phyloP scores from a whole-genome alignment of 345 rosid genomes.

The Reutealis trisperma region DNA sequence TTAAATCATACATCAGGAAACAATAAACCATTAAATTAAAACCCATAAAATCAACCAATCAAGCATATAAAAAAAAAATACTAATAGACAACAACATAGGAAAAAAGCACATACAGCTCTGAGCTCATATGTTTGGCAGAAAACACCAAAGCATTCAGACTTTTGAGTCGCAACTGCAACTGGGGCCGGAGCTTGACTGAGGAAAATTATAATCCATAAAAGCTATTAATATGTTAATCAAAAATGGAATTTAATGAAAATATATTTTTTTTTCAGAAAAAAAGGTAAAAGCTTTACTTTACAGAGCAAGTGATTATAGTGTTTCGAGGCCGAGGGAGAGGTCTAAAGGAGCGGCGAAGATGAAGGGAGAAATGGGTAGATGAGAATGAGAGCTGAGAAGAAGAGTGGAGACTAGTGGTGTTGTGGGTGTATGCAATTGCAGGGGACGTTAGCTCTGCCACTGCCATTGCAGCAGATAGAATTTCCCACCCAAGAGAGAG shows the following conservation, averaged over 20 bases:
- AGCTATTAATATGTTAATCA: neutral
- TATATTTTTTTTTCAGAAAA: neutral
- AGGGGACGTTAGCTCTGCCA: slow-evolving; percentile 62
- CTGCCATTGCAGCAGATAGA: slow-evolving; percentile 47
- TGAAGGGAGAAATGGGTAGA: slow-evolving; percentile 48
- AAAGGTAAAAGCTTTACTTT: slow-evolving; percentile 40
- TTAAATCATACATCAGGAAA: too few relatives aligned
- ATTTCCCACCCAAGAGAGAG: neutral
- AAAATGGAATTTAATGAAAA: neutral
- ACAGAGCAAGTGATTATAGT: slow-evolving; percentile 72
- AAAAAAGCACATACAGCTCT: slow-evolving; percentile 55
- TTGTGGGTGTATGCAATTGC: slow-evolving; percentile 36
- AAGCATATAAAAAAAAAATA: neutral
- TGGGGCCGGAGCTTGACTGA: slow-evolving; percentile 56
- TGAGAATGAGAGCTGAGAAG: slow-evolving; percentile 59
- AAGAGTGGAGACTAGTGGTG: slow-evolving; percentile 39
- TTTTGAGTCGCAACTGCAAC: slow-evolving; percentile 48
- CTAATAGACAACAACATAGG: neutral
- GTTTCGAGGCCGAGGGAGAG: slow-evolving; percentile 19
- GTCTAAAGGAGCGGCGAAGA: slow-evolving; percentile 50
- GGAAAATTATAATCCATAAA: too few relatives aligned
- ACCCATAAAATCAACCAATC: neutral
- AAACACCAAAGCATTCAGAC: slow-evolving; percentile 81
- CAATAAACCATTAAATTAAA: neutral
- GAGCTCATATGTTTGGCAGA: slow-evolving; percentile 94